phyloP scores from a whole-genome alignment of 371 early-diverging fungal species.

The Chytridium lagenaria region DNA sequence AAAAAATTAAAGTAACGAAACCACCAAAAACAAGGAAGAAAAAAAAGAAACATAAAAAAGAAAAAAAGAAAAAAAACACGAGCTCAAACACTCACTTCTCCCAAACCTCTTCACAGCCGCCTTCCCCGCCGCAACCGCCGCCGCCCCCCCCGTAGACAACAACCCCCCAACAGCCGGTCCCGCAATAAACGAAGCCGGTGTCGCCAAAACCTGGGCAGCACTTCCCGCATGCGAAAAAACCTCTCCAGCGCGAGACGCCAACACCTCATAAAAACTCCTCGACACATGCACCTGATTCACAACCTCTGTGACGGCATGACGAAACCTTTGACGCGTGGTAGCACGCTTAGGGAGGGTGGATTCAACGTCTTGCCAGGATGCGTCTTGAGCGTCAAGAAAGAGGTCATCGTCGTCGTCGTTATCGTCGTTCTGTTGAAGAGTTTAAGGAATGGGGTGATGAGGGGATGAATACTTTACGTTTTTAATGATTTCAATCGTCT shows the following conservation, averaged over 20 bases:
- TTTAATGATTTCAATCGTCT: too few species aligned
- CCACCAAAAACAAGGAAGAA: not conserved
- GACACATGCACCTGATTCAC: constrained; percentile 19
- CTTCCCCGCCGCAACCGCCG: constrained; percentile 37
- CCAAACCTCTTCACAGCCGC: constrained; percentile 40
- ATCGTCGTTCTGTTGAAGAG: not conserved
- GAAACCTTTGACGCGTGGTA: constrained; percentile 4
- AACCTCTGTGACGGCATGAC: not conserved
- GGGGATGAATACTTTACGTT: too few species aligned
- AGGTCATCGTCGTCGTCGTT: constrained; percentile 12
- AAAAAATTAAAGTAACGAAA: not conserved
- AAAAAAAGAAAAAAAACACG: not conserved
- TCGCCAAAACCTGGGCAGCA: constrained; percentile 36
- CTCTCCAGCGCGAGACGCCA: constrained; percentile 42
- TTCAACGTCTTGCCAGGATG: not conserved
- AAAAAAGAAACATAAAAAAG: constrained; percentile 2
- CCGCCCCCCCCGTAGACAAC: constrained; percentile 30
- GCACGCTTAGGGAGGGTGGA: not conserved
- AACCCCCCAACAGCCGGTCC: constrained; percentile 36
- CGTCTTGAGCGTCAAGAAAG: constrained; percentile 9
- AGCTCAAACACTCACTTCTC: too few species aligned
- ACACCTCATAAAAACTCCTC: constrained; percentile 31
- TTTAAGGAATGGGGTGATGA: too few species aligned
- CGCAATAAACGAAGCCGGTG: constrained; percentile 31
- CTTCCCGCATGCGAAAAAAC: constrained; percentile 32